Evolutionary conservation across 768 basidiomycete species (phyloP).

Genomic region (Agrocybe pediades): DNA sequence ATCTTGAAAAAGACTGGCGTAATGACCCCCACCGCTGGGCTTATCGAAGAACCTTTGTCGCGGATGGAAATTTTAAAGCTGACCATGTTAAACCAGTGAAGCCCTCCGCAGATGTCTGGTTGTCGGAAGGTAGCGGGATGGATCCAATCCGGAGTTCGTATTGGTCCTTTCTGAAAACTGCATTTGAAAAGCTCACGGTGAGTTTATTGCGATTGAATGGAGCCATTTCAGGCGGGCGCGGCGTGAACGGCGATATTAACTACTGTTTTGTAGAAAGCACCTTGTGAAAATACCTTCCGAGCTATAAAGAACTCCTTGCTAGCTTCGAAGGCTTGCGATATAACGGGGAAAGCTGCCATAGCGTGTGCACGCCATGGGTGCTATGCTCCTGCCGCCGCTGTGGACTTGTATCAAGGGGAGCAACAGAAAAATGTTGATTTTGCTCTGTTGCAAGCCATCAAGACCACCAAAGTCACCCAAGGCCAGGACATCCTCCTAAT

Average conservation of each 20-base stretch:
- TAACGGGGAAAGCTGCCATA: constrained; percentile 14
- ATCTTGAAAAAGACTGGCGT: constrained; percentile 9
- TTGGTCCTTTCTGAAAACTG: constrained; percentile 4
- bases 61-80: constrained; percentile 24
- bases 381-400: constrained; percentile 15
- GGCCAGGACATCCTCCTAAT: constrained; percentile 7
- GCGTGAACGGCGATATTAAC: too few relatives aligned
- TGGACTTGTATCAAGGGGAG: constrained; percentile 20
- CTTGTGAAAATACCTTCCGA: constrained; percentile 17
- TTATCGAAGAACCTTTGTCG: neutral
- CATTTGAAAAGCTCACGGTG: constrained; percentile 13
- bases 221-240: neutral
- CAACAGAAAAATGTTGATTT: constrained; percentile 27
- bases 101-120: constrained; percentile 14
- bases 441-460: constrained; percentile 6
- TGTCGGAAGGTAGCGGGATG: constrained; percentile 19
- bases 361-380: constrained; percentile 21
- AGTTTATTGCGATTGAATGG: neutral
- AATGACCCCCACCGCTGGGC: neutral
- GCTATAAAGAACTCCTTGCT: constrained; percentile 12
- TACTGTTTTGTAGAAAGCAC: constrained; percentile 9
- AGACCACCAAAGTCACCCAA: constrained; percentile 6
- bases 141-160: constrained; percentile 7
- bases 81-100: constrained; percentile 14
- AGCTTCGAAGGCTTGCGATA: constrained; percentile 8